Conservation (phyloP, 2,329 filamentous ascomycete species). For the Penicillium crustosum region DNA sequence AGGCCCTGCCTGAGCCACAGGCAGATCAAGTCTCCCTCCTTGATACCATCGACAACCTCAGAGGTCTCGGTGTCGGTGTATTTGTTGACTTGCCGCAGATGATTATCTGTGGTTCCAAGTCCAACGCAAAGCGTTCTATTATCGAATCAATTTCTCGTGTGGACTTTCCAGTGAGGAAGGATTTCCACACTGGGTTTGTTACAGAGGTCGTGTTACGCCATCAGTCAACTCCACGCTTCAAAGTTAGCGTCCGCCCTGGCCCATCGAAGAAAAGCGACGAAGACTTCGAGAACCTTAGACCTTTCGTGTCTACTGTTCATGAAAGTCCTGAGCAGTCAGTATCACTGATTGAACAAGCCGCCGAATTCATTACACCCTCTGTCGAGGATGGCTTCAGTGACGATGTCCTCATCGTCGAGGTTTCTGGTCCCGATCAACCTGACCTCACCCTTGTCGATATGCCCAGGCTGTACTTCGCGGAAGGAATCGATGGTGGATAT, state of each 20-base stretch:
- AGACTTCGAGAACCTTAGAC: slow-evolving; percentile 5
- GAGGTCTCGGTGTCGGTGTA: slow-evolving; percentile 50
- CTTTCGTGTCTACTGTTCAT: slow-evolving; percentile 1
- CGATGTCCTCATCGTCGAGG: slow-evolving; percentile 60
- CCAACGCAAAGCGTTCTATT: slow-evolving; percentile 58
- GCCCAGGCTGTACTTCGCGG: slow-evolving; percentile 58
- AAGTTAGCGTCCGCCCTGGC: slow-evolving; percentile 45
- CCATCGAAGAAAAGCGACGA: slow-evolving; percentile 11
- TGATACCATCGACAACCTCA: slow-evolving; percentile 55
- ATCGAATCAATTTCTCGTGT: slow-evolving; percentile 59
- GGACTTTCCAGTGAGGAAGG: slow-evolving; percentile 56
- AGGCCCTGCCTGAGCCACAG: background rate
- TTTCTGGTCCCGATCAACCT: slow-evolving; percentile 59
- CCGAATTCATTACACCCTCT: slow-evolving; percentile 52
- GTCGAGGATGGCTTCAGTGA: slow-evolving; percentile 29
- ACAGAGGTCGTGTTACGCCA: slow-evolving; percentile 59
- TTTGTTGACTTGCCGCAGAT: slow-evolving; percentile 55
- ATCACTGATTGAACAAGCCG: slow-evolving; percentile 54
- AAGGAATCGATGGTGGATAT: slow-evolving; percentile 50
- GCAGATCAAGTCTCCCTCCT: slow-evolving; percentile 38
- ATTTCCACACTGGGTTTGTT: slow-evolving; percentile 55
- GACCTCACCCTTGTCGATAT: slow-evolving; percentile 63
- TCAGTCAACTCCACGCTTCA: slow-evolving; percentile 16
- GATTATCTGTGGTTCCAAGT: slow-evolving; percentile 61
- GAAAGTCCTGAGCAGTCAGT: slow-evolving; percentile 36